These are phyloP conservation scores for Solanum paucissectum DNA, from an alignment of 257 asterid species.

Conservation along the genomic window DNA sequence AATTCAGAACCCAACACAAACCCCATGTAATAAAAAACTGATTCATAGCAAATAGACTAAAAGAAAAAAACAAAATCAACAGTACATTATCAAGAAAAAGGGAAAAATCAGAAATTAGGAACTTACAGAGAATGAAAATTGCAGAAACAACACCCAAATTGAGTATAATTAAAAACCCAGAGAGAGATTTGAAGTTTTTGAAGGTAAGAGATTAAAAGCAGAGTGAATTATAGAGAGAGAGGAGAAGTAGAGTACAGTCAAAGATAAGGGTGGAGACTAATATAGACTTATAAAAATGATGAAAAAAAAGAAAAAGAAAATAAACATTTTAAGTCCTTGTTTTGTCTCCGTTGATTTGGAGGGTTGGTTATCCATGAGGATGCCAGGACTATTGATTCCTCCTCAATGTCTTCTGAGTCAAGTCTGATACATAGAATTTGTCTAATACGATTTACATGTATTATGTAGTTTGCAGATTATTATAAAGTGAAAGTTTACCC, in stretches of 20 bases:
- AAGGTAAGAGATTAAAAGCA: background rate
- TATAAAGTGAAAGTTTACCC: too few relatives aligned
- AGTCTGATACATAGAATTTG: too few relatives aligned
- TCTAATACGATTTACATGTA: rapidly evolving
- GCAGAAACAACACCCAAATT: background rate
- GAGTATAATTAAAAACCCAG: background rate
- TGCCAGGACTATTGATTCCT: too few relatives aligned
- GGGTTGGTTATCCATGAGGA: rapidly evolving
- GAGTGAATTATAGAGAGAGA: background rate
- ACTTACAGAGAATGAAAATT: background rate
- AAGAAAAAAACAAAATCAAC: background rate
- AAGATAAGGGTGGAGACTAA: background rate
- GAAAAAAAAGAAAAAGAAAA: background rate
- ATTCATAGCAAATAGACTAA: background rate
- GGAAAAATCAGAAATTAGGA: background rate
- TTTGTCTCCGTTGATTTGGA: background rate
- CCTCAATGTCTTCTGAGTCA: too few relatives aligned
- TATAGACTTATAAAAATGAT: background rate
- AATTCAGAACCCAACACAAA: background rate
- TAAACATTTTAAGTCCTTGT: too few relatives aligned
- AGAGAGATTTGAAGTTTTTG: background rate
- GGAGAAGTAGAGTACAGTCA: background rate
- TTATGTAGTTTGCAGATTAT: too few relatives aligned
- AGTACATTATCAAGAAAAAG: background rate
- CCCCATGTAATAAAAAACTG: background rate